Conservation (phyloP, 116 monocot species). For the Thalassia testudinum region DNA sequence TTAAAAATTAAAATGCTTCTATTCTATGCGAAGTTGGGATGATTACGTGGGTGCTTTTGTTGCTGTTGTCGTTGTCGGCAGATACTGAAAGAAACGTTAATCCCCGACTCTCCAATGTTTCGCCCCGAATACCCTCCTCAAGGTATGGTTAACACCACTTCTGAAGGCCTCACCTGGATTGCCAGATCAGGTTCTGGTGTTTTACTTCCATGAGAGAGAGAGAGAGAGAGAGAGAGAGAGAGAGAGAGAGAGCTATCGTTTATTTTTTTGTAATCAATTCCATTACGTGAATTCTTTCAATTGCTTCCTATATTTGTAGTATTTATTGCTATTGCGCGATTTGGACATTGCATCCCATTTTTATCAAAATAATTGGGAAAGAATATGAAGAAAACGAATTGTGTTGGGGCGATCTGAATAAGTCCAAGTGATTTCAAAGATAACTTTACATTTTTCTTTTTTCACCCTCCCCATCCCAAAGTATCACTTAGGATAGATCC, state of each 20-base stretch:
- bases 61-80: slow-evolving; percentile 8
- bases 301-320: background rate
- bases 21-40: background rate
- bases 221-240: too few species aligned
- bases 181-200: too few species aligned
- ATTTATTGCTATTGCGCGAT: background rate
- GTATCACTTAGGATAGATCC: too few species aligned
- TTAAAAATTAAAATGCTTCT: too few species aligned
- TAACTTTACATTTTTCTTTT: too few species aligned
- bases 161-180: background rate
- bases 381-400: too few species aligned
- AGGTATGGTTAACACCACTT: slow-evolving; percentile 16
- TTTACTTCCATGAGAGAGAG: too few species aligned
- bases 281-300: background rate
- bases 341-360: too few species aligned
- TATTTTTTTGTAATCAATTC: background rate
- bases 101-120: slow-evolving; percentile 86
- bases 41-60: background rate
- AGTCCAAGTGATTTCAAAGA: too few species aligned
- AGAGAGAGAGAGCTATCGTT: background rate
- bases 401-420: too few species aligned
- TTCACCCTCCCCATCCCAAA: too few species aligned
- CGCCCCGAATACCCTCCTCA: slow-evolving; percentile 73
- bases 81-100: slow-evolving; percentile 57
- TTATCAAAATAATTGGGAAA: too few species aligned